A percentile compares a stretch with the other conserved stretches of the same genome.
Conservation (phyloP, 176 grass and related monocot species). For the Ensete ventricosum region DNA sequence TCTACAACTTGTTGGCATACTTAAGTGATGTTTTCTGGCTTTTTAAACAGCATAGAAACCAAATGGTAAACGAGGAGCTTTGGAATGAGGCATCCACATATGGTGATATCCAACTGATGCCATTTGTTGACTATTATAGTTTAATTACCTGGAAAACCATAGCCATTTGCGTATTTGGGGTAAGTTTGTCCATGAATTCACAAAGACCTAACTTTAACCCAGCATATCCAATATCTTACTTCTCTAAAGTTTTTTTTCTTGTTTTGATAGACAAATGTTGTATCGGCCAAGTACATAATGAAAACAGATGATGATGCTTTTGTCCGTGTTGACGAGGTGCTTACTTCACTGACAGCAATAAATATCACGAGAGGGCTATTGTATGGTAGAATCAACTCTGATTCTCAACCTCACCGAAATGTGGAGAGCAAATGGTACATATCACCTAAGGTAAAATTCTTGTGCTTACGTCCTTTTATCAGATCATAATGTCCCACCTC, state of each 20-base stretch:
- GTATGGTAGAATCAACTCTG: conserved; percentile 83
- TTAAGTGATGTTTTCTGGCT: conserved; percentile 8
- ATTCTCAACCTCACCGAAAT: conserved; percentile 88
- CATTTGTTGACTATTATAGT: conserved; percentile 98
- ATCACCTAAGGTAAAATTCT: conserved; percentile 55
- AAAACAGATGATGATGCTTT: conserved; percentile 99
- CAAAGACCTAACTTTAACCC: not conserved
- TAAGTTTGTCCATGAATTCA: conserved; percentile 19
- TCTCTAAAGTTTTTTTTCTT: not conserved
- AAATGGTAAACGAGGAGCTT: conserved; percentile 87
- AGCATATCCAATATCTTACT: too few species aligned
- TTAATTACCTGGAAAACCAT: conserved; percentile 98
- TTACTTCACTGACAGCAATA: conserved; percentile 43
- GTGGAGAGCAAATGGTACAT: conserved; percentile 97
- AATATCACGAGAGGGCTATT: conserved; percentile 66
- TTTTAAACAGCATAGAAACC: conserved; percentile 76
- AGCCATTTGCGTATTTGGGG: conserved; percentile 90
- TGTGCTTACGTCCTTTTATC: too few species aligned
- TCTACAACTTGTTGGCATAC: not conserved
- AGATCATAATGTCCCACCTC: too few species aligned
- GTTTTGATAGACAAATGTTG: conserved; percentile 49
- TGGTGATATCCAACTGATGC: conserved; percentile 93
- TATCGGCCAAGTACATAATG: conserved; percentile 89
- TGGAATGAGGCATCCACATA: conserved; percentile 90
- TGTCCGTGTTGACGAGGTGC: conserved; percentile 90